These are phyloP conservation scores for Aphanomyces cochlioides DNA, from an alignment of 352 stramenopile genomes.

Conservation along the genomic window DNA sequence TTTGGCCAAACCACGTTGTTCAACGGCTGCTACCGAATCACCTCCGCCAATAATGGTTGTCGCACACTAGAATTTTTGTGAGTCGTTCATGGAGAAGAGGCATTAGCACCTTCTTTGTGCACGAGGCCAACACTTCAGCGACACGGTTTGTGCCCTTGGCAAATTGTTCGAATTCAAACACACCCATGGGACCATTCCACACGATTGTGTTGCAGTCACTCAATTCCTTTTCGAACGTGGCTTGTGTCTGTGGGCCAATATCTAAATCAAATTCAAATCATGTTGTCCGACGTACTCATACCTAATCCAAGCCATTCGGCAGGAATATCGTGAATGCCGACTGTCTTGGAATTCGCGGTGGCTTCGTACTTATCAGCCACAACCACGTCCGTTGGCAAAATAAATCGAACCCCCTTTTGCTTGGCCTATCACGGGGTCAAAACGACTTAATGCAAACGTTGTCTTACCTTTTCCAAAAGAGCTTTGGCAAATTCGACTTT, in stretches of 20 bases:
- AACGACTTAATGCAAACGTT: not conserved
- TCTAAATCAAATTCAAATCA: constrained; percentile 34
- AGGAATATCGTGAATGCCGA: constrained; percentile 84
- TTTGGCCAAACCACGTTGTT: constrained; percentile 87
- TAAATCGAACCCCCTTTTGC: constrained; percentile 82
- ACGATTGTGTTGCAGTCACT: constrained; percentile 89
- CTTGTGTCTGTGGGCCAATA: constrained; percentile 60
- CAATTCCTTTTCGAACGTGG: constrained; percentile 77
- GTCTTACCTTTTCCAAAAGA: constrained; percentile 54
- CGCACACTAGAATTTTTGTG: constrained; percentile 37
- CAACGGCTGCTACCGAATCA: constrained; percentile 94
- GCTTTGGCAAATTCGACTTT: constrained; percentile 92
- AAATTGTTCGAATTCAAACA: constrained; percentile 98
- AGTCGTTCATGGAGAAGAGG: not conserved
- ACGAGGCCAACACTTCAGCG: constrained; percentile 88
- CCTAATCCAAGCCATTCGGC: constrained; percentile 95
- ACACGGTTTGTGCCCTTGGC: constrained; percentile 92
- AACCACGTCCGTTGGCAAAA: constrained; percentile 92
- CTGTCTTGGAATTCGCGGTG: constrained; percentile 56
- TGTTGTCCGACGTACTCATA: not conserved
- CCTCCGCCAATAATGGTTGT: constrained; percentile 93
- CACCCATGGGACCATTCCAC: constrained; percentile 96
- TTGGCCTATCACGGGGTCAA: constrained; percentile 56
- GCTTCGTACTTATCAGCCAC: constrained; percentile 87
- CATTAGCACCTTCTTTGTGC: constrained; percentile 45